phyloP scores from a whole-genome alignment of 2,329 filamentous ascomycete genomes.

The Cladosporium phlei region DNA sequence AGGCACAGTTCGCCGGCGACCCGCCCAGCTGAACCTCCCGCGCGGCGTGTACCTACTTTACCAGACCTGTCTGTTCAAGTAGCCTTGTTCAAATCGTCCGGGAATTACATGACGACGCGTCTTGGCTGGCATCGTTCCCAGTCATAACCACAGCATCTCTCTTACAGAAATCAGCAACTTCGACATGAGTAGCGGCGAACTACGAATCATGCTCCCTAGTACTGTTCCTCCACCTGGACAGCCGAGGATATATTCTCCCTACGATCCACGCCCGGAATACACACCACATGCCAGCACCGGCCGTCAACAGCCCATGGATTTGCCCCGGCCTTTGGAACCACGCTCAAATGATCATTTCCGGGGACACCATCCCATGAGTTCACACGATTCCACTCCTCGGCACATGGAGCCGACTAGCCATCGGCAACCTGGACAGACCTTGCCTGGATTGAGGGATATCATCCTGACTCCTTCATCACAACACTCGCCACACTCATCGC shows the following conservation, averaged over 20 bases:
- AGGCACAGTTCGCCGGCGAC: background rate
- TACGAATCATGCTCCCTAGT: constrained; percentile 9
- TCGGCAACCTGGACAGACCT: constrained; percentile 21
- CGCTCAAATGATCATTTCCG: background rate
- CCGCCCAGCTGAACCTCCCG: constrained; percentile 1
- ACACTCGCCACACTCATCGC: constrained; percentile 14
- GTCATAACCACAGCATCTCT: background rate
- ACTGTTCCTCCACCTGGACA: constrained; percentile 2
- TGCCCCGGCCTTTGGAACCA: constrained; percentile 8
- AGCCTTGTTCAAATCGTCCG: background rate
- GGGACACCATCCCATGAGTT: background rate
- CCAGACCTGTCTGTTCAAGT: background rate
- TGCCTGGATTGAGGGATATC: constrained; percentile 29
- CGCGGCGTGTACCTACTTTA: background rate
- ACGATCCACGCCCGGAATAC: constrained; percentile 5
- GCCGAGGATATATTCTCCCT: constrained; percentile 4
- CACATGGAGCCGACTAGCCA: constrained; percentile 16
- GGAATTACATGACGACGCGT: background rate
- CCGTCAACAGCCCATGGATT: constrained; percentile 7
- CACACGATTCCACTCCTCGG: background rate
- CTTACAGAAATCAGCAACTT: background rate
- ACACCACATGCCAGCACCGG: background rate
- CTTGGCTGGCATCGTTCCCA: background rate
- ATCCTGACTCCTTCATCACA: constrained; percentile 24
- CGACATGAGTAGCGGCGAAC: constrained; percentile 10